These are phyloP conservation scores for Lotmaria passim DNA, from an alignment of 208 protist species.

Conservation along the genomic window DNA sequence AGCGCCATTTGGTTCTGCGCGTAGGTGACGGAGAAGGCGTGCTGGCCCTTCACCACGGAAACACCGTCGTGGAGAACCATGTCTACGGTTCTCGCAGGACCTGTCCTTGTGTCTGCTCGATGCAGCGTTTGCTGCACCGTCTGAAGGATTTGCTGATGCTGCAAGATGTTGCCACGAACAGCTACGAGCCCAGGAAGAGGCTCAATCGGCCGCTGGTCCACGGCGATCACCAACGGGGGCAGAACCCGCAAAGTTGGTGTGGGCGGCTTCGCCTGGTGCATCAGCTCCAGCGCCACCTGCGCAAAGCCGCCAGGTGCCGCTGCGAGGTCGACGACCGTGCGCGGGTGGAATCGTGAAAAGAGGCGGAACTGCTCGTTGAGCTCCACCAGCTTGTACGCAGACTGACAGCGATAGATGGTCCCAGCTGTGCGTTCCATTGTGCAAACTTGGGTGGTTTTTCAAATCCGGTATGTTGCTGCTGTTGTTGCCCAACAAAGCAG, in stretches of 20 bases:
- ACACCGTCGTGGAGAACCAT: constrained; percentile 78
- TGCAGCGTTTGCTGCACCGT: constrained; percentile 20
- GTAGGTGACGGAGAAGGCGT: constrained; percentile 72
- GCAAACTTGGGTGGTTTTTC: no score
- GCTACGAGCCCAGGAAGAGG: constrained; percentile 42
- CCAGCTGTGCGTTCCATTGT: no score
- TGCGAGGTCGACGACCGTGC: constrained; percentile 71
- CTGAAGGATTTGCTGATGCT: constrained; percentile 38
- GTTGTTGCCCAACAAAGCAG: not conserved
- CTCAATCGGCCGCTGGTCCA: constrained; percentile 61
- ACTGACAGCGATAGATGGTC: constrained; percentile 59
- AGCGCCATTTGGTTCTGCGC: constrained; percentile 82
- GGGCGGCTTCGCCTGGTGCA: constrained; percentile 17
- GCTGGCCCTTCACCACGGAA: constrained; percentile 65
- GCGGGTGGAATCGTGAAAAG: constrained; percentile 30
- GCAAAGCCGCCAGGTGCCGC: constrained; percentile 77
- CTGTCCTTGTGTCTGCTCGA: not conserved
- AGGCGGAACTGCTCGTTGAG: constrained; percentile 54
- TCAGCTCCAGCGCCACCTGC: constrained; percentile 67
- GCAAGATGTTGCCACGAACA: constrained; percentile 55
- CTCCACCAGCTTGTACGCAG: constrained; percentile 69
- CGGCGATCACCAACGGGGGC: constrained; percentile 56
- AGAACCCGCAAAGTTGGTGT: not conserved
- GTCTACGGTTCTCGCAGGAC: constrained; percentile 28
- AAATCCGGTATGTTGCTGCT: not conserved